Evolutionary conservation across 1,284 basidiomycete genomes (phyloP).

Genomic region (Moniliophthora roreri): DNA sequence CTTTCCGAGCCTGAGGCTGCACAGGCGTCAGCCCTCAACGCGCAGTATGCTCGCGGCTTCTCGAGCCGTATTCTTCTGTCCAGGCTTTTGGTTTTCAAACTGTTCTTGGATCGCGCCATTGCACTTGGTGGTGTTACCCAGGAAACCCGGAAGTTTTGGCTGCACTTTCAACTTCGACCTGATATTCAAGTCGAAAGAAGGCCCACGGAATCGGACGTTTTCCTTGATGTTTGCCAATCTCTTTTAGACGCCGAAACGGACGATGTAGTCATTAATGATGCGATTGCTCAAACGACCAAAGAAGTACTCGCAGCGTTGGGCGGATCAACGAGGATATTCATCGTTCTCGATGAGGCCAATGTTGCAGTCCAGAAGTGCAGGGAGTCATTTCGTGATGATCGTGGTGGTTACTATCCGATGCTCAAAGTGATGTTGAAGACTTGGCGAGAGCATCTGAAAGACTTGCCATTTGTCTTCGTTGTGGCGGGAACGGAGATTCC

Average conservation of each 20-base stretch:
- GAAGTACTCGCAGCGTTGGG: background rate
- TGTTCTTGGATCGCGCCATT: too few species aligned
- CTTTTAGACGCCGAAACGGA: background rate
- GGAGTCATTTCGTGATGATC: background rate
- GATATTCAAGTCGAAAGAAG: too few species aligned
- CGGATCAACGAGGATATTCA: background rate
- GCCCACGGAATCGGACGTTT: background rate
- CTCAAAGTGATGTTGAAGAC: background rate
- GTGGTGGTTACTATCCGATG: background rate
- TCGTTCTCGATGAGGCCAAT: background rate
- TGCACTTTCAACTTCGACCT: too few species aligned
- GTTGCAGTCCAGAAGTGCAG: background rate
- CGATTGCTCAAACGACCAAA: background rate
- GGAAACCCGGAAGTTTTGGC: too few species aligned
- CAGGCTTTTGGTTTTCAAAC: too few species aligned
- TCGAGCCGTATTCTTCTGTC: too few species aligned
- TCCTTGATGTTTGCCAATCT: background rate
- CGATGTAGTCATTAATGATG: background rate
- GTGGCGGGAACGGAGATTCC: background rate
- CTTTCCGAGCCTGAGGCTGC: background rate
- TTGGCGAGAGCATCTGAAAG: background rate
- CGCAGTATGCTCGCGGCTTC: background rate
- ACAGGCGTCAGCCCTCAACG: background rate
- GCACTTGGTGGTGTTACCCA: too few species aligned
- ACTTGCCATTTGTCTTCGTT: background rate